Conservation (phyloP, 2,329 filamentous ascomycete species). For the Xylariaceae sp. region DNA sequence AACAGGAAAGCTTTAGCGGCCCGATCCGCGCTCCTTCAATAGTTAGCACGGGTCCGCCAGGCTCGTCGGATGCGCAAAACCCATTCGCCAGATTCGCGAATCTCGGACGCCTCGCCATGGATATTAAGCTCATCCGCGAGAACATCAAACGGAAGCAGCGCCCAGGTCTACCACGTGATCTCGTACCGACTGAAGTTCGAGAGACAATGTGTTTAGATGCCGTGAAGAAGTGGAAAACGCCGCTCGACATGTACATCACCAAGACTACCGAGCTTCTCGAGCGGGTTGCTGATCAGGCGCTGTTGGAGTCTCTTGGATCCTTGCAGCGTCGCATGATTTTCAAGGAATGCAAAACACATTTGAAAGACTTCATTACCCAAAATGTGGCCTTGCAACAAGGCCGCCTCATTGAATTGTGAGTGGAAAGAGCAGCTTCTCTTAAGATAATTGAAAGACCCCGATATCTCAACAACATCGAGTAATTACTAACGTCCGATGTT, state of each 20-base stretch:
- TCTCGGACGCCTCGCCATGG: constrained; percentile 38
- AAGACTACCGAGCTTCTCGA: constrained; percentile 46
- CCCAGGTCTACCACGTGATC: constrained; percentile 51
- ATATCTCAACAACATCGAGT: too few species aligned
- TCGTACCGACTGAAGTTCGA: constrained; percentile 57
- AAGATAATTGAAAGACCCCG: too few species aligned
- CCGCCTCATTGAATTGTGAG: constrained; percentile 38
- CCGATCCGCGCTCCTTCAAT: constrained; percentile 22
- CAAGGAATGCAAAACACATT: constrained; percentile 37
- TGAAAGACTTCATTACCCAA: constrained; percentile 40
- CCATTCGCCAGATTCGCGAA: constrained; percentile 36
- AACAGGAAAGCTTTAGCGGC: constrained; percentile 30
- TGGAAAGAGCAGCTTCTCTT: too few species aligned
- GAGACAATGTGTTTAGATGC: constrained; percentile 53
- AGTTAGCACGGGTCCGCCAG: constrained; percentile 5
- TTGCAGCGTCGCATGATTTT: constrained; percentile 48
- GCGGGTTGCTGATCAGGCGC: constrained; percentile 39
- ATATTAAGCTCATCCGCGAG: constrained; percentile 46
- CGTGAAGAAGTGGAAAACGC: constrained; percentile 53
- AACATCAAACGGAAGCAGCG: constrained; percentile 51
- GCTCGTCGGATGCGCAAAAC: constrained; percentile 8
- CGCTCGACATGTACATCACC: constrained; percentile 45
- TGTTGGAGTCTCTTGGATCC: constrained; percentile 43
- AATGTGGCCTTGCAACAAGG: constrained; percentile 32
- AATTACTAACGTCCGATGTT: too few species aligned